Percentiles rank a stretch among this genome's conserved stretches.
Evolutionary conservation across 768 basidiomycete species (phyloP).

Genomic region (Podaxis sp.): DNA sequence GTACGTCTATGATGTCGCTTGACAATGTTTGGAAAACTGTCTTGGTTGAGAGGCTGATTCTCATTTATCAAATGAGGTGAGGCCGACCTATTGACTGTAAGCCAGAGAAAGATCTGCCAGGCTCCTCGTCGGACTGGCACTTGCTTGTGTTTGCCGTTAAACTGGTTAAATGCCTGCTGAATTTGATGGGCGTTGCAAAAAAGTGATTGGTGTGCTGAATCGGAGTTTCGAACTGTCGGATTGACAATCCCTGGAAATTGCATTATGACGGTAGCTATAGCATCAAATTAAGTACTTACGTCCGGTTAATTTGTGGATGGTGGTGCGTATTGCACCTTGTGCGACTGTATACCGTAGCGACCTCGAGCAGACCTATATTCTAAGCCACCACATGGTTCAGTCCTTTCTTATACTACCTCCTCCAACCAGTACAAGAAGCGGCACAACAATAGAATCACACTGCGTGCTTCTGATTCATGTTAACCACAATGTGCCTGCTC

Average conservation of each 20-base stretch:
- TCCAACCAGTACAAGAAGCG: neutral
- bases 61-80: constrained; percentile 1
- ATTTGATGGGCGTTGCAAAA: constrained; percentile 5
- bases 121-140: neutral
- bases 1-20: neutral
- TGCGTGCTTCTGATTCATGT: neutral
- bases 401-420: neutral
- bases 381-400: neutral
- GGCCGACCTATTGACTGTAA: neutral
- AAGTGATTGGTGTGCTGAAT: constrained; percentile 3
- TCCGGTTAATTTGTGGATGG: neutral
- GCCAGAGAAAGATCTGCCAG: neutral
- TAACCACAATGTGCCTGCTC: neutral
- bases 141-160: neutral
- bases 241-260: neutral
- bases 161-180: neutral
- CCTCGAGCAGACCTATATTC: neutral
- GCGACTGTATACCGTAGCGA: neutral
- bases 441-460: neutral
- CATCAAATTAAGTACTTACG: neutral
- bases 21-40: neutral
- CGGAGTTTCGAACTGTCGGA: neutral
- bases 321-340: neutral
- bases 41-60: neutral
- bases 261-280: neutral